A percentile compares a stretch with the other conserved stretches of the same genome.
Conservation (phyloP, 225 moss, liverwort and hornwort genomes). For the Pseudisothecium myosuroides region DNA sequence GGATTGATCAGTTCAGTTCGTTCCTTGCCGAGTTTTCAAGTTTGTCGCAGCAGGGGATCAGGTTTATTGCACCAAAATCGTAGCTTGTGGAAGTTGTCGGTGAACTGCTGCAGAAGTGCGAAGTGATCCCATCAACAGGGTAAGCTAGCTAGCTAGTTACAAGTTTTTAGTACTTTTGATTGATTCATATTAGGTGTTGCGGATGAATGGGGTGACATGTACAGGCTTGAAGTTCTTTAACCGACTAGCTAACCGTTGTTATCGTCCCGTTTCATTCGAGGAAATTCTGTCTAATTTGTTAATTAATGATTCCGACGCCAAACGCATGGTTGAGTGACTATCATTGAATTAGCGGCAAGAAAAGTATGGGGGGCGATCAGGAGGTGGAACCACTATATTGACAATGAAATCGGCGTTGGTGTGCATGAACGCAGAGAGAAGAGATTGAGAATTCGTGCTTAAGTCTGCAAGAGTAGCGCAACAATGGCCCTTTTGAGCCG, state of each 20-base stretch:
- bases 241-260: background rate
- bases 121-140: background rate
- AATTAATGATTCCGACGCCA: background rate
- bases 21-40: no score
- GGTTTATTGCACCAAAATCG: background rate
- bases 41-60: background rate
- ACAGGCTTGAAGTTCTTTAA: background rate
- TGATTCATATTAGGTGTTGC: background rate
- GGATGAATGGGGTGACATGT: background rate
- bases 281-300: background rate
- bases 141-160: background rate
- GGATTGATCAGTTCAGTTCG: background rate
- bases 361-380: background rate
- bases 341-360: background rate
- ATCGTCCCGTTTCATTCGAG: background rate
- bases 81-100: background rate
- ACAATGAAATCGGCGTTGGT: background rate
- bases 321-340: background rate
- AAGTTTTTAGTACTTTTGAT: background rate
- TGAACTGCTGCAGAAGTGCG: background rate
- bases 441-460: background rate
- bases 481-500: constrained; percentile 6
- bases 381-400: background rate
- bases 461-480: background rate
- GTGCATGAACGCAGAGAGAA: background rate